Percentiles rank a stretch among this genome's conserved stretches.
These are phyloP conservation scores for Neurospora africana DNA, from an alignment of 495 filamentous ascomycete genomes.

Conservation along the genomic window DNA sequence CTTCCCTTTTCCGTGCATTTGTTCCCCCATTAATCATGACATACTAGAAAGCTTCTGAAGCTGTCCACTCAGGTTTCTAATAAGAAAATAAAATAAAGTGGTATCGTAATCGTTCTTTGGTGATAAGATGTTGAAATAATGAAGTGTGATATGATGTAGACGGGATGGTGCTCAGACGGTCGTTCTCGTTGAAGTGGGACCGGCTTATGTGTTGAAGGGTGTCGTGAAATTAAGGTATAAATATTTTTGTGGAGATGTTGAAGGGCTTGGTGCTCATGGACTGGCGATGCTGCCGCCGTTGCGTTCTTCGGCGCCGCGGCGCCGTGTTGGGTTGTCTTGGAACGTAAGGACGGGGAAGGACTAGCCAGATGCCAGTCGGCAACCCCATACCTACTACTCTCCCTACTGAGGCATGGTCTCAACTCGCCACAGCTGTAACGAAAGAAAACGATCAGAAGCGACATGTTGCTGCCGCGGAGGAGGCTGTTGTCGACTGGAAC, in stretches of 20 bases:
- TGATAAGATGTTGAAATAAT: too few relatives aligned
- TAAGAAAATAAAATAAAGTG: neutral
- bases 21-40: neutral
- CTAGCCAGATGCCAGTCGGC: neutral
- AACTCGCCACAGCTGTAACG: neutral
- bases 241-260: neutral
- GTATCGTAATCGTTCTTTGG: neutral
- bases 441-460: neutral
- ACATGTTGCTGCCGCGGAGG: neutral
- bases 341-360: neutral
- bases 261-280: neutral
- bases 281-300: neutral
- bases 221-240: neutral
- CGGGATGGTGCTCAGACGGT: too few relatives aligned
- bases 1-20: neutral
- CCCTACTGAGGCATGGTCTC: neutral
- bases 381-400: neutral
- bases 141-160: too few relatives aligned
- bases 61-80: neutral
- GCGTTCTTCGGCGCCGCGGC: neutral
- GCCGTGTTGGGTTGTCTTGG: neutral
- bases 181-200: too few relatives aligned
- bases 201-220: neutral
- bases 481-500: neutral
- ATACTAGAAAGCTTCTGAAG: neutral